Conservation (phyloP, 2,329 filamentous ascomycete species). For the Clarireedia homoeocarpa region DNA sequence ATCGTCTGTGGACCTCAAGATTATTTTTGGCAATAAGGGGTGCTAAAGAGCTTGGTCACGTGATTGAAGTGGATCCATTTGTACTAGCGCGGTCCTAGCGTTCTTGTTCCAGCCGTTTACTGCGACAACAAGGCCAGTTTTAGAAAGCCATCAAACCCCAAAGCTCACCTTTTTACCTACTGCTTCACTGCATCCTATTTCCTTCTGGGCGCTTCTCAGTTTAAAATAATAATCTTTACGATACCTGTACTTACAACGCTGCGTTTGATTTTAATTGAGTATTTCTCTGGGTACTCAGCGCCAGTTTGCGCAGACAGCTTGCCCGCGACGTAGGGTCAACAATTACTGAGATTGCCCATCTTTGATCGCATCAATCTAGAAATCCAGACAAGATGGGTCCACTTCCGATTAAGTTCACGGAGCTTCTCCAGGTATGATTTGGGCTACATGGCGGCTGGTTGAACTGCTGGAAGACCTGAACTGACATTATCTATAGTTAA, state of each 20-base stretch:
- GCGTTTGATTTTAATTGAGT: slow-evolving; percentile 22
- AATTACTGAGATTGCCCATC: slow-evolving; percentile 14
- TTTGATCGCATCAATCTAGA: slow-evolving; percentile 18
- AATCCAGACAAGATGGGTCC: slow-evolving; percentile 30
- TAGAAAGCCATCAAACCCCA: slow-evolving; percentile 9
- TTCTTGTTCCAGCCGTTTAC: slow-evolving; percentile 3
- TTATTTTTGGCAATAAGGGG: no score
- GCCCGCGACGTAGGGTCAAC: slow-evolving; percentile 6
- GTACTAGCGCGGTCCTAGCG: background rate
- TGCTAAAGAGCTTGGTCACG: no score
- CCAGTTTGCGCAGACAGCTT: slow-evolving; percentile 8
- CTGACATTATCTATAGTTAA: slow-evolving; percentile 37
- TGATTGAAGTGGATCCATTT: no score
- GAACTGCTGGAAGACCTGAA: slow-evolving; percentile 36
- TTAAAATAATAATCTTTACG: slow-evolving; percentile 17
- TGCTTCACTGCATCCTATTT: slow-evolving; percentile 13
- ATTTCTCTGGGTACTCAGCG: slow-evolving; percentile 14
- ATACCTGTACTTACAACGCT: slow-evolving; percentile 7
- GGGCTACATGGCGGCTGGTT: slow-evolving; percentile 80
- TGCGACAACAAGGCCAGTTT: slow-evolving; percentile 1
- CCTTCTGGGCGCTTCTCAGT: slow-evolving; percentile 18
- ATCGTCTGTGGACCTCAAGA: no score
- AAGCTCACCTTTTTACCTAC: slow-evolving; percentile 8
- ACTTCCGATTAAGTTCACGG: slow-evolving; percentile 87
- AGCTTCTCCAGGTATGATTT: slow-evolving; percentile 79